Conservation (phyloP, 129 eudicot species). For the Saussurea involucrata region DNA sequence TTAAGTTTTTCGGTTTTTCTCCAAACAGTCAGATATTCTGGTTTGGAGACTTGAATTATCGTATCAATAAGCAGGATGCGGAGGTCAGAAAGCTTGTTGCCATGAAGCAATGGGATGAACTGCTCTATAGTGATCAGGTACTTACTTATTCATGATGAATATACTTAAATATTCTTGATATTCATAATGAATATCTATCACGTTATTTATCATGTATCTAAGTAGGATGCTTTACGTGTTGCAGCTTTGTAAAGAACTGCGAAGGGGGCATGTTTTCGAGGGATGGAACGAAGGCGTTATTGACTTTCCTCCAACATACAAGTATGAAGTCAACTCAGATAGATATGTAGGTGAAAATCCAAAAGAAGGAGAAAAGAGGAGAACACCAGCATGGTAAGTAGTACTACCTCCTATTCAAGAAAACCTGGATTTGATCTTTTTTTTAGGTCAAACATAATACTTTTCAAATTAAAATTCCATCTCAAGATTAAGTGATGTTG, state of each 20-base stretch:
- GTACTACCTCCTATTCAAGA: neutral
- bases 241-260: slow-evolving; percentile 77
- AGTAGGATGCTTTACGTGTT: slow-evolving; percentile 11
- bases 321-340: slow-evolving; percentile 73
- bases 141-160: neutral
- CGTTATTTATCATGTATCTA: neutral
- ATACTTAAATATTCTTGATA: neutral
- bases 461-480: neutral
- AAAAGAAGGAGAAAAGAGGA: slow-evolving; percentile 89
- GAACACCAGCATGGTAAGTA: slow-evolving; percentile 98
- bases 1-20: slow-evolving; percentile 3
- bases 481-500: neutral
- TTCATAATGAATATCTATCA: neutral
- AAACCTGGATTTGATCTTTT: neutral
- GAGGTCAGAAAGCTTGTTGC: slow-evolving; percentile 82
- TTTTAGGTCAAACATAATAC: slow-evolving; percentile 11
- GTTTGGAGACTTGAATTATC: slow-evolving; percentile 98
- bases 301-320: slow-evolving; percentile 86
- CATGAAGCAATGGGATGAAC: slow-evolving; percentile 66
- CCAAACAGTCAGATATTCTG: slow-evolving; percentile 88
- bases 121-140: slow-evolving; percentile 85
- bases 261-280: slow-evolving; percentile 70
- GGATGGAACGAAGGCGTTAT: slow-evolving; percentile 93
- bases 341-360: slow-evolving; percentile 79
- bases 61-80: slow-evolving; percentile 75